A percentile compares a stretch with the other conserved stretches of the same genome.
Conservation (phyloP, 2,329 filamentous ascomycete genomes). For the Teratosphaeria zuluensis region DNA sequence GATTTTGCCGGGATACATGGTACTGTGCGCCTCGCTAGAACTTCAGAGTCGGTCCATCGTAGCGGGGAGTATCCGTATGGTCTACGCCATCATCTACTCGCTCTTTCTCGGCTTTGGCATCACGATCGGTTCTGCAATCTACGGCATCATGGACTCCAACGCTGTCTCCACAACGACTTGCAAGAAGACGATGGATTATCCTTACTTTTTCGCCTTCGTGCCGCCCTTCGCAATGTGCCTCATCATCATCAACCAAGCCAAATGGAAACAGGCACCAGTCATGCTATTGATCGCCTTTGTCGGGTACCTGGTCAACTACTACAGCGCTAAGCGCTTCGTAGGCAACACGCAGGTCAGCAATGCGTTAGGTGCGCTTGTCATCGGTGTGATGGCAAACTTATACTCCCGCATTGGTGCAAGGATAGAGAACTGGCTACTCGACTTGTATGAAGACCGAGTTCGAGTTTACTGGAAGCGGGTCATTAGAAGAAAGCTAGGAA, state of each 20-base stretch:
- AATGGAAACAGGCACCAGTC: slow-evolving; percentile 65
- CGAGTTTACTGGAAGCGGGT: too few relatives aligned
- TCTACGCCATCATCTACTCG: slow-evolving; percentile 45
- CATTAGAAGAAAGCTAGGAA: too few relatives aligned
- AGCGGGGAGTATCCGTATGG: slow-evolving; percentile 43
- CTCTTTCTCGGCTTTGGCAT: slow-evolving; percentile 44
- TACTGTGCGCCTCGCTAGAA: slow-evolving; percentile 41
- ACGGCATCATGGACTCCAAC: slow-evolving; percentile 38
- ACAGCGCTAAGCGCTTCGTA: slow-evolving; percentile 55
- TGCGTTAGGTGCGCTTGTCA: slow-evolving; percentile 64
- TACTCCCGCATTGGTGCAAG: slow-evolving; percentile 60
- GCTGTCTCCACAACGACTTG: slow-evolving; percentile 37
- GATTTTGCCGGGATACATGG: slow-evolving; percentile 42
- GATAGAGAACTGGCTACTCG: slow-evolving; percentile 46
- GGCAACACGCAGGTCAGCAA: slow-evolving; percentile 66
- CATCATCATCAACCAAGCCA: slow-evolving; percentile 71
- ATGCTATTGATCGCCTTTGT: slow-evolving; percentile 66
- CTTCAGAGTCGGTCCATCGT: slow-evolving; percentile 40
- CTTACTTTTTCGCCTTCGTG: slow-evolving; percentile 62
- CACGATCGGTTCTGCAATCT: slow-evolving; percentile 41
- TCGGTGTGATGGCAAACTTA: slow-evolving; percentile 69
- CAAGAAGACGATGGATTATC: slow-evolving; percentile 38
- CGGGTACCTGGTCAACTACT: slow-evolving; percentile 69
- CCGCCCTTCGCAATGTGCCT: slow-evolving; percentile 63
- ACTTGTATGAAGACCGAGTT: slow-evolving; percentile 45